These are phyloP conservation scores for Lepidopterella palustris DNA, from an alignment of 495 filamentous ascomycete genomes.

Conservation along the genomic window DNA sequence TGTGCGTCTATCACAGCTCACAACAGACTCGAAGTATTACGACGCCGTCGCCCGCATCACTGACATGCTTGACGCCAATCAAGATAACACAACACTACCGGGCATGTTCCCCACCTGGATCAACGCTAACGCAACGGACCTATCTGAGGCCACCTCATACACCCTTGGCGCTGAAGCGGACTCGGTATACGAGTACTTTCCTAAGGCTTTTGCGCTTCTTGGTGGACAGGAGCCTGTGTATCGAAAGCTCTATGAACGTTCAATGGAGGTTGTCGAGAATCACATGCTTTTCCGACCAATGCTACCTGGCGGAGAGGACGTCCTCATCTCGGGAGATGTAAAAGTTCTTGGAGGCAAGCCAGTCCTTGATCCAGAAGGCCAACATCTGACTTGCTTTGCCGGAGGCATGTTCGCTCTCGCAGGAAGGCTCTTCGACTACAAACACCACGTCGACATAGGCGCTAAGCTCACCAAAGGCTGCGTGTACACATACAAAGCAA, in stretches of 20 bases:
- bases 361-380: conserved; percentile 38
- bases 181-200: conserved; percentile 39
- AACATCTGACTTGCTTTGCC: conserved; percentile 58
- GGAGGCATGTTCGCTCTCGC: conserved; percentile 58
- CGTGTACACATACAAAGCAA: conserved; percentile 52
- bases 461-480: conserved; percentile 52
- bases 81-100: conserved; percentile 33
- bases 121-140: conserved; percentile 17
- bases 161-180: conserved; percentile 37
- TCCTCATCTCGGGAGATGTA: conserved; percentile 34
- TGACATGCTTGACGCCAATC: conserved; percentile 29
- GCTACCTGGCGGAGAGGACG: conserved; percentile 33
- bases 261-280: conserved; percentile 32
- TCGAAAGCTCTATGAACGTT: conserved; percentile 22
- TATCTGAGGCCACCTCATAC: conserved; percentile 18
- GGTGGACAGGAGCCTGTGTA: conserved; percentile 30
- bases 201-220: conserved; percentile 45
- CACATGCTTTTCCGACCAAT: conserved; percentile 38
- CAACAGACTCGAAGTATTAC: conserved; percentile 35
- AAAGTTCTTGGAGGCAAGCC: conserved; percentile 11
- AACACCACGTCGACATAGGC: conserved; percentile 50
- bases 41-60: conserved; percentile 37
- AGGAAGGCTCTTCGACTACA: conserved; percentile 51
- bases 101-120: conserved; percentile 37
- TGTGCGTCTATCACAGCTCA: conserved; percentile 36